Percentiles rank a stretch among this genome's conserved stretches.
Evolutionary conservation across 129 eudicot species (phyloP).

Genomic region (Heracleum sosnowskyi): DNA sequence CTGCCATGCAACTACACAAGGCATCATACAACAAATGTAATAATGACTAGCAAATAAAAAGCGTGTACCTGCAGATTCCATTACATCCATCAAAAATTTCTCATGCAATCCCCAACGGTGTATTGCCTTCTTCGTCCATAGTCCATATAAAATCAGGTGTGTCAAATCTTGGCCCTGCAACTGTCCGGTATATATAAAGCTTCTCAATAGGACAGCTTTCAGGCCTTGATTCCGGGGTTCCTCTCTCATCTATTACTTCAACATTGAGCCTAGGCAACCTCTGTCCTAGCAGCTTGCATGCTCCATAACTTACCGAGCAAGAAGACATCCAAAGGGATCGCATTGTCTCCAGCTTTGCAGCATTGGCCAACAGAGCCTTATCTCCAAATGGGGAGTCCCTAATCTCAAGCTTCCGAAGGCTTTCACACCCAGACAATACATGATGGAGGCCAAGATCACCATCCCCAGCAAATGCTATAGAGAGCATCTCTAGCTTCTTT

Average conservation of each 20-base stretch:
- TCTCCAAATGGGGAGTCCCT: constrained; percentile 96
- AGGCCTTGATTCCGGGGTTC: constrained; percentile 48
- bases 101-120: constrained; percentile 17
- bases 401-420: constrained; percentile 82
- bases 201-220: constrained; percentile 67
- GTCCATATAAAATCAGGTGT: constrained; percentile 71
- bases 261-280: constrained; percentile 76
- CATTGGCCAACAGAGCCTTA: constrained; percentile 81
- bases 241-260: constrained; percentile 91
- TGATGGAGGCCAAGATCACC: constrained; percentile 81
- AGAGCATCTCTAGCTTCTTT: constrained; percentile 87
- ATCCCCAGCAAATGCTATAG: constrained; percentile 90
- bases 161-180: constrained; percentile 78
- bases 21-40: constrained; percentile 18
- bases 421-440: constrained; percentile 86
- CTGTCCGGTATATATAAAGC: constrained; percentile 72
- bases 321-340: constrained; percentile 99
- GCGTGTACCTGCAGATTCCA: constrained; percentile 25
- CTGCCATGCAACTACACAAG: constrained; percentile 14
- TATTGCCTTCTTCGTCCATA: constrained; percentile 36
- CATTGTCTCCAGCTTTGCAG: constrained; percentile 97
- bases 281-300: constrained; percentile 79
- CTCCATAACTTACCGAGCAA: constrained; percentile 79
- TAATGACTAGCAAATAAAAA: constrained; percentile 1
- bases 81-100: not conserved